These are phyloP conservation scores for Lichtheimia ramosa DNA, from an alignment of 371 early-diverging fungal genomes.

Conservation along the genomic window DNA sequence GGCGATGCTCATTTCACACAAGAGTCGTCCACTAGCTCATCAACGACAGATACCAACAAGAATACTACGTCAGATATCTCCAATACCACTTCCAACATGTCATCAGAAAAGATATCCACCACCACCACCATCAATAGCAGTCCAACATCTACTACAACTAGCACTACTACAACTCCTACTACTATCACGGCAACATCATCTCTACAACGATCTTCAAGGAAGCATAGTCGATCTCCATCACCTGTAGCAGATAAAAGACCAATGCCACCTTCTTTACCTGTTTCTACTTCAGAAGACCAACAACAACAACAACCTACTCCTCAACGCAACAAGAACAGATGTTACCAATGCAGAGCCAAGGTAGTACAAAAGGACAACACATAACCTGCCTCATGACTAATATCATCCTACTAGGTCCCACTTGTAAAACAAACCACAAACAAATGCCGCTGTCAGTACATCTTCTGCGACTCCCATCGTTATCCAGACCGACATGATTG, in stretches of 20 bases:
- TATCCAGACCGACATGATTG: conserved; percentile 78
- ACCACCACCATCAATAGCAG: neutral
- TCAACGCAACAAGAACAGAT: conserved; percentile 74
- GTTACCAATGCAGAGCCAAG: conserved; percentile 74
- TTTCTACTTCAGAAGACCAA: neutral
- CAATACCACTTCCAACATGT: neutral
- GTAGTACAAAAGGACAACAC: conserved; percentile 23
- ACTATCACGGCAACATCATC: neutral
- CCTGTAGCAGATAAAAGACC: conserved; percentile 19
- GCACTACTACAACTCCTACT: conserved; percentile 5
- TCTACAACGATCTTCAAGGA: conserved; percentile 13
- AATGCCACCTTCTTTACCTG: neutral
- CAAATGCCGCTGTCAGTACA: conserved; percentile 79
- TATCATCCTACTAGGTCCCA: conserved; percentile 48
- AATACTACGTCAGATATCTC: conserved; percentile 11
- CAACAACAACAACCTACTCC: conserved; percentile 26
- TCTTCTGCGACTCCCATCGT: conserved; percentile 81
- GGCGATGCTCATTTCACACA: neutral
- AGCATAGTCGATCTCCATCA: conserved; percentile 37
- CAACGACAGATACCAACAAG: neutral
- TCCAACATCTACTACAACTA: conserved; percentile 6
- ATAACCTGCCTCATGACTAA: neutral
- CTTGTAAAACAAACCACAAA: conserved; percentile 81
- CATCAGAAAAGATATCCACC: conserved; percentile 11
- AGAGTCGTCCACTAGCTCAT: neutral